Conservation (phyloP, 768 basidiomycete genomes). For the Tephrocybe sp. region DNA sequence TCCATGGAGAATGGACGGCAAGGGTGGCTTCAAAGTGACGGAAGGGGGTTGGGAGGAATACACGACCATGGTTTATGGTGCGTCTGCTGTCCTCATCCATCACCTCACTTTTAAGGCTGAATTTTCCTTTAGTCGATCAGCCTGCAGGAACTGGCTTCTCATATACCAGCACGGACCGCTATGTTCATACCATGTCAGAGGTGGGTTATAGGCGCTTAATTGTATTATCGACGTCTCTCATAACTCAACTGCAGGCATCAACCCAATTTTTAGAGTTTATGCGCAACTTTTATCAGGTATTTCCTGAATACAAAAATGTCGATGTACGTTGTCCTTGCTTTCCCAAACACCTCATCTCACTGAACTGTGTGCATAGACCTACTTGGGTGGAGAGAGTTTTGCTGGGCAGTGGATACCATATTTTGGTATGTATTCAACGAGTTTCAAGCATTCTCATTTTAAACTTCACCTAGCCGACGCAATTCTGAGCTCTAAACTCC, state of each 20-base stretch:
- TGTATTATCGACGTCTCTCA: not conserved
- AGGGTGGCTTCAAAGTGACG: constrained; percentile 65
- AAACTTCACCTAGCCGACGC: constrained; percentile 60
- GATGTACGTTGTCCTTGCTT: constrained; percentile 58
- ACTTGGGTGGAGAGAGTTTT: constrained; percentile 93
- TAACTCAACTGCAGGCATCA: constrained; percentile 51
- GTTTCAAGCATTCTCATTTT: not conserved
- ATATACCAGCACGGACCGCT: constrained; percentile 81
- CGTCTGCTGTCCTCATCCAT: constrained; percentile 26
- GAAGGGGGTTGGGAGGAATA: constrained; percentile 99
- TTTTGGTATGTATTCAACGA: constrained; percentile 56
- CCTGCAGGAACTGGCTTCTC: constrained; percentile 96
- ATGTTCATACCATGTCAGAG: constrained; percentile 74
- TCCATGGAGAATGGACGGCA: constrained; percentile 78
- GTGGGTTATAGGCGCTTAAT: constrained; percentile 30
- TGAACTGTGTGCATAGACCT: constrained; percentile 60
- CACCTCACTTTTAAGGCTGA: constrained; percentile 1
- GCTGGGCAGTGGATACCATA: constrained; percentile 98
- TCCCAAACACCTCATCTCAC: constrained; percentile 2
- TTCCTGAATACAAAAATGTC: constrained; percentile 80
- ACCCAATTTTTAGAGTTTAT: constrained; percentile 81
- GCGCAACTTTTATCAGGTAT: constrained; percentile 83
- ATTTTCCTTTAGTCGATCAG: constrained; percentile 75
- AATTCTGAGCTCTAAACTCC: constrained; percentile 58
- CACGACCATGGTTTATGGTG: constrained; percentile 88